Evolutionary conservation across 2,329 filamentous ascomycete genomes (phyloP), one percentile per base, ranked within the genome.

Genomic region (Elsinoe perseae): DNA sequence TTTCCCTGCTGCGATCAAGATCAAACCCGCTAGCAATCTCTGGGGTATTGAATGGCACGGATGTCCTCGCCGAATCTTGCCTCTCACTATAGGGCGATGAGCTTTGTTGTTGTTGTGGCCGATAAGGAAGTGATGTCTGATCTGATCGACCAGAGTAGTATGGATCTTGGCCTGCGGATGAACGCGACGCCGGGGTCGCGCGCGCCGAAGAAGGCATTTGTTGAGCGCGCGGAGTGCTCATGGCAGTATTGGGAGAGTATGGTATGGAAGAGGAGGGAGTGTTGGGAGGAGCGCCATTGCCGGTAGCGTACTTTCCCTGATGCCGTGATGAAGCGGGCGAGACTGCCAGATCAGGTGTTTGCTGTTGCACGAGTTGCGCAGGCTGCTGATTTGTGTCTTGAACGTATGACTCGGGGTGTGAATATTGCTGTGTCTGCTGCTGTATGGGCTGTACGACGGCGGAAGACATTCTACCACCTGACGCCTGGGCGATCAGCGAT

Each of bases 101-200:
- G 61, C 50, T 63, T 32, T 50, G 62, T 36, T 21, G 62, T 54
- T 27, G 64, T 59, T 44, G 40, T 21, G 38, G 61, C 43, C 21
- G 61, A 60, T 59, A 50, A 64, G 63, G 28, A 64, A 65, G 25
- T 64, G 59, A 25, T 59, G 57, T 55, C 55, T 60, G 57, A 59
- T 54, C 56, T 38, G 46, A 58, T 48, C 18, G 43, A 42, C 36
- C 66, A 18, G 65, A 64, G 52, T 70, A 67, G 59, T 83, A 81
- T 61, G 83, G 86, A 42, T 89, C 93, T 12, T 90, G 91, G 66
- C 90, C 82, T 32, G 88, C 87, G 48, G 87, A 64, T 48, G 75
- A 90, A 56, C 86, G 84, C 63, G 62, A 62, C n/a, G 69, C 65
- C 56, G 75, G 69, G 40, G 53, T 48, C 18, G 53, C 53, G 40